Conservation (phyloP, 2,329 filamentous ascomycete genomes). For the Exophiala oligosperma region DNA sequence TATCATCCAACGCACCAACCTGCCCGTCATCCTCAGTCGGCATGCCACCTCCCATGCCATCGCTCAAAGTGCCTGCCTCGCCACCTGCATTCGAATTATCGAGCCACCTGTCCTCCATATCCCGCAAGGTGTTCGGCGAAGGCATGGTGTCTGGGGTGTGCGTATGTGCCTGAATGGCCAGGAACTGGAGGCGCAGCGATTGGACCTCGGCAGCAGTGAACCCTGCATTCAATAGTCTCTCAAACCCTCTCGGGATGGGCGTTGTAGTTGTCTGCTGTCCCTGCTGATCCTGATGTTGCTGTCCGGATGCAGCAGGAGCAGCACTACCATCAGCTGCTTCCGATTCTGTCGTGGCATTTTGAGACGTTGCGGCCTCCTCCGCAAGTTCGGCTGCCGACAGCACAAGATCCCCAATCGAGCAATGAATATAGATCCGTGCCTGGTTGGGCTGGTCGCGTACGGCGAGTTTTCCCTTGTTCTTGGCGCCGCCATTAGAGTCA, state of each 20-base stretch:
- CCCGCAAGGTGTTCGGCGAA: conserved; percentile 69
- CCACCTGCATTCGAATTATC: conserved; percentile 61
- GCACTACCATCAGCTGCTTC: neutral
- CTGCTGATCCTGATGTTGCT: too few species aligned
- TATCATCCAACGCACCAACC: conserved; percentile 72
- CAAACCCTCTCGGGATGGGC: conserved; percentile 75
- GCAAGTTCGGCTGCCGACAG: conserved; percentile 69
- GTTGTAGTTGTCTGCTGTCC: conserved; percentile 44
- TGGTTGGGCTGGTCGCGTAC: conserved; percentile 51
- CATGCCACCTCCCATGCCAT: conserved; percentile 31
- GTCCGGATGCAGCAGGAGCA: neutral
- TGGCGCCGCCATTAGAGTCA: conserved; percentile 38
- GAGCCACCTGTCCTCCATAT: conserved; percentile 88
- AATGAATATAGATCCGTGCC: conserved; percentile 80
- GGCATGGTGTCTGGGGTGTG: conserved; percentile 91
- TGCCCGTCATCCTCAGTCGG: conserved; percentile 40
- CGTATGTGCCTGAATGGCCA: conserved; percentile 75
- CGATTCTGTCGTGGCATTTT: conserved; percentile 1
- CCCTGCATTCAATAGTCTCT: conserved; percentile 76
- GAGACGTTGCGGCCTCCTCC: conserved; percentile 54
- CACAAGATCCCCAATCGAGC: conserved; percentile 77
- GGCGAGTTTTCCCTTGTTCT: conserved; percentile 62
- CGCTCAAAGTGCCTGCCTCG: conserved; percentile 39
- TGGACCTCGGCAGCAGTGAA: conserved; percentile 83
- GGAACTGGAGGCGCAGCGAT: conserved; percentile 82